These are phyloP conservation scores for Hanseniaspora gamundiae DNA, from an alignment of 1,139 yeast species.

Conservation along the genomic window DNA sequence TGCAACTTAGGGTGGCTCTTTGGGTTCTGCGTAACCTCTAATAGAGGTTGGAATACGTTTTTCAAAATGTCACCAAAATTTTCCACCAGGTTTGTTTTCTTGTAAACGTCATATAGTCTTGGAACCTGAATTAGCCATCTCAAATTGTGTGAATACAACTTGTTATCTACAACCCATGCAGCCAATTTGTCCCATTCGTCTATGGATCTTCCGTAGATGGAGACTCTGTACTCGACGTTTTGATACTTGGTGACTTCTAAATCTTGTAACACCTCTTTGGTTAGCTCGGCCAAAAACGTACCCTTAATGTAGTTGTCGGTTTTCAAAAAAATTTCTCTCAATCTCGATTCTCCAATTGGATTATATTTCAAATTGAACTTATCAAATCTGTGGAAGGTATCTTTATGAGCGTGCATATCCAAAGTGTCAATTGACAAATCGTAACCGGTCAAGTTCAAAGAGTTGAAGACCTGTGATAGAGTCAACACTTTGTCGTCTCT, in stretches of 20 bases:
- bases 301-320: slow-evolving; percentile 92
- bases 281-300: slow-evolving; percentile 79
- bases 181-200: slow-evolving; percentile 96
- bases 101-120: slow-evolving; percentile 80
- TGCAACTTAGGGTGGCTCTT: slow-evolving; percentile 76
- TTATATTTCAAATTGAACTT: slow-evolving; percentile 94
- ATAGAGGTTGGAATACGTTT: slow-evolving; percentile 80
- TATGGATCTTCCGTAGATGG: slow-evolving; percentile 78
- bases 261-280: slow-evolving; percentile 87
- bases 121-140: slow-evolving; percentile 97
- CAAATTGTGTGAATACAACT: slow-evolving; percentile 82
- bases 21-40: slow-evolving; percentile 83
- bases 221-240: slow-evolving; percentile 91
- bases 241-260: slow-evolving; percentile 91
- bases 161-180: slow-evolving; percentile 88
- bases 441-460: slow-evolving; percentile 82
- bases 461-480: slow-evolving; percentile 74
- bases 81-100: slow-evolving; percentile 56
- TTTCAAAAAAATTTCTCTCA: slow-evolving; percentile 88
- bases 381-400: slow-evolving; percentile 94
- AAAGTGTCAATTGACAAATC: slow-evolving; percentile 91
- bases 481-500: slow-evolving; percentile 91
- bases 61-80: slow-evolving; percentile 65
- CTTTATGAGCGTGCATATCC: slow-evolving; percentile 99
- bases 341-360: slow-evolving; percentile 94